These are phyloP conservation scores for Crithidia brevicula DNA, from an alignment of 208 protist species.

Conservation along the genomic window DNA sequence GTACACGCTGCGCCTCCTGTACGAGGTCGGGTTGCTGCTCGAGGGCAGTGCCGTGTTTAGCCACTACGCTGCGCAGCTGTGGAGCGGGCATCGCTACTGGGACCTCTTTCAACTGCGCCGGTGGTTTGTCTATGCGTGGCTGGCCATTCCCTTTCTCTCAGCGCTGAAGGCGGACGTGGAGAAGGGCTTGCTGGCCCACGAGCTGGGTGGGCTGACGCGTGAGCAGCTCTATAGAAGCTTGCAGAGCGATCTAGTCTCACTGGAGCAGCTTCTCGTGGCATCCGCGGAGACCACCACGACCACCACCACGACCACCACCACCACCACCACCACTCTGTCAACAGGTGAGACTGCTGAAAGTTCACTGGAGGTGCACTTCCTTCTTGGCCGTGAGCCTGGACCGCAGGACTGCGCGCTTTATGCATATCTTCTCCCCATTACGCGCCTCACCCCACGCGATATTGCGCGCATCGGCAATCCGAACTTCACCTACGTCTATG, in stretches of 20 bases:
- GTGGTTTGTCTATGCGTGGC: slow-evolving; percentile 26
- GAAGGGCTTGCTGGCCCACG: slow-evolving; percentile 15
- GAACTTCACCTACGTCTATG: slow-evolving; percentile 47
- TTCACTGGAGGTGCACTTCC: slow-evolving; percentile 21
- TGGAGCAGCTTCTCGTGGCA: slow-evolving; percentile 44
- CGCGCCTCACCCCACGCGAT: slow-evolving; percentile 37
- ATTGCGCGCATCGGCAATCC: slow-evolving; percentile 30
- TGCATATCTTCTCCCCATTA: slow-evolving; percentile 51
- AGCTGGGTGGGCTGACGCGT: slow-evolving; percentile 31
- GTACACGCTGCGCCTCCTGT: slow-evolving; percentile 40
- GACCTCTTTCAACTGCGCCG: slow-evolving; percentile 20
- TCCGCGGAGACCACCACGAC: slow-evolving; percentile 1
- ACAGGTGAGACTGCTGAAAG: neutral
- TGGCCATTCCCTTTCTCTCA: slow-evolving; percentile 26
- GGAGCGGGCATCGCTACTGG: slow-evolving; percentile 30
- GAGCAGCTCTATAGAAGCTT: slow-evolving; percentile 42
- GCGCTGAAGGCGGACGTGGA: slow-evolving; percentile 16
- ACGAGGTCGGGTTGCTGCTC: slow-evolving; percentile 38
- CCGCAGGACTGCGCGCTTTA: slow-evolving; percentile 64
- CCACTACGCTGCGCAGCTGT: slow-evolving; percentile 38
- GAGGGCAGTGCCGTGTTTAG: slow-evolving; percentile 37
- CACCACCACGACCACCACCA: slow-evolving; percentile 10
- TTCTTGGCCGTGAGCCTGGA: slow-evolving; percentile 39
- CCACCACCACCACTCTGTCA: too few species aligned
- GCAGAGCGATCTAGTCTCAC: slow-evolving; percentile 42